Evolutionary conservation across 2,329 filamentous ascomycete species (phyloP), one percentile per base, ranked within the genome.

Genomic region (Clonostachys solani): DNA sequence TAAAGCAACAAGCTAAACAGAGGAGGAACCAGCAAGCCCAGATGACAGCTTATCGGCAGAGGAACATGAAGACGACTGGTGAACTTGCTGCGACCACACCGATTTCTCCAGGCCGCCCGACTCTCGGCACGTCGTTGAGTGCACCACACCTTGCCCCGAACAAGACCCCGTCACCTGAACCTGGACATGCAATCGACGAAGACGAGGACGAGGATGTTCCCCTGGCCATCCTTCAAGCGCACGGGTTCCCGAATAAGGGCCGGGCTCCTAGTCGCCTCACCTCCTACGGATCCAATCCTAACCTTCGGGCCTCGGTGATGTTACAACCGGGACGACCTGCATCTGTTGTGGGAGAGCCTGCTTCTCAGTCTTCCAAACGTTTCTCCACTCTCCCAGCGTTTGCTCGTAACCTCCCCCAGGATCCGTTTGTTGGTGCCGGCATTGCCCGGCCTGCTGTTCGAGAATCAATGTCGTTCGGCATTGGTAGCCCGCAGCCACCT

Each of bases 61-160:
- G 94, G 66, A 96, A 95, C 91, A 95, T 92, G 87, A 95, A 95
- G 68, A 87, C 94, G 33, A 95, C 90, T 1, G 91, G 91, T 43
- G 89, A 92, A 56, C 70, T 82, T 18, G 64, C 42, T 19, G 15
- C 16, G 6, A 18, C 35, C 8, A 40, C 43, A 13, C 46, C 75
- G 5, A 43, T 52, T 6, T 43, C 51, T 8, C 60, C 70, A 12
- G 64, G 75, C 23, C 79, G 82, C n/a, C 75, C 80, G 13, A 69
- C 71, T 44, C 64, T 84, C 50, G 73, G 77, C 16, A 70, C 76
- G 34, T 81, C 80, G 5, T 73, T 77, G 57, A 88, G 84, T 61
- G 80, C 81, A 5, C 82, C 85, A 2, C 84, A 83, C 52, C 63
- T 87, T 17, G 61, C 60, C 47, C 60, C 63, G 5, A 57, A 63